Evolutionary conservation across 2,329 filamentous ascomycete species (phyloP).

Genomic region (Fusarium pseudograminearum): DNA sequence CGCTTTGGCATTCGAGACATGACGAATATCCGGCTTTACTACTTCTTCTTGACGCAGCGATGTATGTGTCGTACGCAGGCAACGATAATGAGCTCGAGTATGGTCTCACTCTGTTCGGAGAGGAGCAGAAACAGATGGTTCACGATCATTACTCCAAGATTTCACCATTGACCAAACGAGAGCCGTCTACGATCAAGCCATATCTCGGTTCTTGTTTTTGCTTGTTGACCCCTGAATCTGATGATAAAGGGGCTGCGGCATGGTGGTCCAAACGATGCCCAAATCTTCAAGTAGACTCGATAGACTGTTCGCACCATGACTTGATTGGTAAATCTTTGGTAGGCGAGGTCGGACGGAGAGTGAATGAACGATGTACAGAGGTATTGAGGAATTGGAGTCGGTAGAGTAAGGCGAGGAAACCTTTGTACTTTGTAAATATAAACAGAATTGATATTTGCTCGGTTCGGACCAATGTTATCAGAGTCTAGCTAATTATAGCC

Average conservation of each 20-base stretch:
- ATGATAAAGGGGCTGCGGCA: not conserved
- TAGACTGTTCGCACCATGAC: conserved; percentile 4
- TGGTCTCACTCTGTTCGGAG: not conserved
- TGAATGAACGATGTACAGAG: not conserved
- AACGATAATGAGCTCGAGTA: not conserved
- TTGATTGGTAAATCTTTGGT: not conserved
- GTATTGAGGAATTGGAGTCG: not conserved
- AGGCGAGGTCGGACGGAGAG: not conserved
- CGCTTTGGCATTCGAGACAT: not conserved
- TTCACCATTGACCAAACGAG: not conserved
- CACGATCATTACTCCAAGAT: not conserved
- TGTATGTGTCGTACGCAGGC: not conserved
- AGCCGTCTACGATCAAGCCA: not conserved
- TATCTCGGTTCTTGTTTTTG: not conserved
- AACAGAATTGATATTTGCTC: too few species aligned
- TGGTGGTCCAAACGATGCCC: conserved; percentile 4
- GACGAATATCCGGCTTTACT: not conserved
- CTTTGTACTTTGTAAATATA: not conserved
- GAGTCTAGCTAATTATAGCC: too few species aligned
- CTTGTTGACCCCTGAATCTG: not conserved
- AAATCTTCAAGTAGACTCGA: not conserved
- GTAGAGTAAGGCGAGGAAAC: not conserved
- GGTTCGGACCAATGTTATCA: too few species aligned
- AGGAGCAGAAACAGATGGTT: conserved; percentile 2
- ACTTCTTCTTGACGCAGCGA: not conserved